Base-by-base conservation (phyloP, 1,284 basidiomycete genomes). In the Trichosporon faecale region DNA sequence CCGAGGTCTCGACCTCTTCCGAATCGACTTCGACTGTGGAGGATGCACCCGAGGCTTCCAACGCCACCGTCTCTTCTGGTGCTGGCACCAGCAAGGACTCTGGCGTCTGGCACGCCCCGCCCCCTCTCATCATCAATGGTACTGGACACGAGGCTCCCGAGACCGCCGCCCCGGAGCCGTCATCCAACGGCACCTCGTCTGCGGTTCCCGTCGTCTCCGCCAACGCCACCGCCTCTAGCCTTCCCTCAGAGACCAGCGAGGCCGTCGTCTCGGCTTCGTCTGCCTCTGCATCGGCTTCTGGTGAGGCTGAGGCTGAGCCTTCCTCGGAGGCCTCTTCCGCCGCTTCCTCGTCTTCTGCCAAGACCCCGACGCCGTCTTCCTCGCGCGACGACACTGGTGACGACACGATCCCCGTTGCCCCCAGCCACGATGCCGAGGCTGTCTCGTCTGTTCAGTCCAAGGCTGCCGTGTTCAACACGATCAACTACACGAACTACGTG, bases 401-500 rank as follows among this genome's bases (percentile, higher is more conserved):
- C 61, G 72, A 79, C 74, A 80, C 78, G 2, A 71, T 78, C n/a
- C 76, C 76, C 16, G 69, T 72, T 21, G 68, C 73, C 5, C 76
- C 76, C 29, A 74, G 75, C 66, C 60, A 74, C n/a, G 72, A 72
- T 9, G 73, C 72, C 66, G 72, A 73, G 18, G 70, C 75, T 44
- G 61, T 81, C 21, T 75, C 75, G 1, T 68, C 78, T 5, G 71
- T 82, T 12, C 61, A 79, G 60, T 75, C 76, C 0, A 70, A 70
- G 16, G 77, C 77, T 1, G 70, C 76, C 1, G 68, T 70, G 16
- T 82, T 73, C 73, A 66, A 72, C 18, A 74, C 77, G 23, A 78
- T 81, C 68, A 76, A 77, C 25, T 83, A 80, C 72, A 78, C 80
- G 11, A 68, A 75, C 8, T 83, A 82, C 67, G 72, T 69, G 3